These are phyloP conservation scores for Epichloe baconii DNA, from an alignment of 2,329 filamentous ascomycete genomes.

Conservation along the genomic window DNA sequence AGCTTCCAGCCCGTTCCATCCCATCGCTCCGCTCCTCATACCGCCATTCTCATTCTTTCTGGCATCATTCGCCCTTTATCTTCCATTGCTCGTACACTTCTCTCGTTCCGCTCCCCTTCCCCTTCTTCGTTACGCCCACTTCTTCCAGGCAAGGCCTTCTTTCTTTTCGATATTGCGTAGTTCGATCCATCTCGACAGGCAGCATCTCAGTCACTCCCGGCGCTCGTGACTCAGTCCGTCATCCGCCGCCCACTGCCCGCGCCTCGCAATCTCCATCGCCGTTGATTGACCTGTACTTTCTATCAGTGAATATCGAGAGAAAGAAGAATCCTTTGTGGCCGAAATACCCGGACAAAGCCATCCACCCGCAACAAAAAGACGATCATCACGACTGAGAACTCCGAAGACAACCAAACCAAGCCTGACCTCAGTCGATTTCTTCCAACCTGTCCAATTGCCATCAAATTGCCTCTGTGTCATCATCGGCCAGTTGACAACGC, in stretches of 20 bases:
- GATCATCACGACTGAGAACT: background rate
- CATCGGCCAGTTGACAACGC: background rate
- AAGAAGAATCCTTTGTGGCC: slow-evolving; percentile 15
- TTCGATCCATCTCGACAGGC: slow-evolving; percentile 4
- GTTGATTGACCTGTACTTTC: slow-evolving; percentile 7
- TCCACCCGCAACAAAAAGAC: background rate
- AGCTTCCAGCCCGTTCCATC: slow-evolving; percentile 18
- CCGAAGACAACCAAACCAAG: background rate
- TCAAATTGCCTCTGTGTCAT: background rate
- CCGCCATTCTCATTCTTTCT: slow-evolving; percentile 20
- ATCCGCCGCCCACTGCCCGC: slow-evolving; percentile 12
- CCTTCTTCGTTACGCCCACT: slow-evolving; percentile 7
- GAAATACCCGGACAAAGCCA: background rate
- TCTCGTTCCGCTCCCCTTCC: slow-evolving; percentile 14
- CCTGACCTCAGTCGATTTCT: background rate
- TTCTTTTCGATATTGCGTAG: slow-evolving; percentile 22
- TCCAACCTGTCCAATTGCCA: background rate
- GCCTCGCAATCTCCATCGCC: slow-evolving; percentile 9
- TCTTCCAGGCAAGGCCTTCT: slow-evolving; percentile 20
- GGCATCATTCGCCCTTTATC: slow-evolving; percentile 20
- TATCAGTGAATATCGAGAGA: slow-evolving; percentile 16
- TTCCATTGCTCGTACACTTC: slow-evolving; percentile 14
- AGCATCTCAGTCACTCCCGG: background rate
- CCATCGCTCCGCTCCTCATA: slow-evolving; percentile 13
- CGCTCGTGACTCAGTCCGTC: background rate